phyloP scores from a whole-genome alignment of 768 basidiomycete species.

The Austroboletus festivus region DNA sequence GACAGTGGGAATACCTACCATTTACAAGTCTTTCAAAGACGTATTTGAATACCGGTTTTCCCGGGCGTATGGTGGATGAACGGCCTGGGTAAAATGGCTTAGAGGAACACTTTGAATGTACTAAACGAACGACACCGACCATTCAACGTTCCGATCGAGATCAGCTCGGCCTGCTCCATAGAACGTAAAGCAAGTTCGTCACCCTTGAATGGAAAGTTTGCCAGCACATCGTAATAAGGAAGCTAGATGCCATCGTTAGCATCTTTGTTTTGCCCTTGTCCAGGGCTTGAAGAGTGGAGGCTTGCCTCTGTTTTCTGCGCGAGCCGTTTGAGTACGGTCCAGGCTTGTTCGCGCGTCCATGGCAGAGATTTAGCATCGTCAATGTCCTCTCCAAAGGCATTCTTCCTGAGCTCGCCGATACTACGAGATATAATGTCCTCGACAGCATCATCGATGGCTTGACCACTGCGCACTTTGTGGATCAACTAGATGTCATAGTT shows the following conservation, averaged over 20 bases:
- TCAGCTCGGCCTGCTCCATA: constrained; percentile 88
- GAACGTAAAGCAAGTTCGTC: constrained; percentile 75
- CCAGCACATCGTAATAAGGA: constrained; percentile 76
- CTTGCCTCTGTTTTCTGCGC: constrained; percentile 62
- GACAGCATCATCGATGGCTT: constrained; percentile 72
- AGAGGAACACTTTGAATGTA: not conserved
- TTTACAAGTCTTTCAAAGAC: constrained; percentile 81
- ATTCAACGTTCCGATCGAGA: constrained; percentile 73
- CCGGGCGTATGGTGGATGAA: constrained; percentile 80
- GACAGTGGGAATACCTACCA: constrained; percentile 42
- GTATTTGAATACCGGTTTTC: constrained; percentile 84
- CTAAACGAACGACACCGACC: constrained; percentile 39
- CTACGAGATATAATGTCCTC: constrained; percentile 84
- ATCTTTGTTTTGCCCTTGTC: no score
- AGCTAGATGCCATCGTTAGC: no score
- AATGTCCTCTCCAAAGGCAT: constrained; percentile 87
- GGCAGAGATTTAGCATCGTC: constrained; percentile 81
- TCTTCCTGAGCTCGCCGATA: constrained; percentile 82
- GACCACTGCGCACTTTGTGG: constrained; percentile 78
- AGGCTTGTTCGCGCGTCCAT: constrained; percentile 88
- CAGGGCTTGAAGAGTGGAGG: constrained; percentile 17
- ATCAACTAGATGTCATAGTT: constrained; percentile 52
- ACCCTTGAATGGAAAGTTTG: constrained; percentile 90
- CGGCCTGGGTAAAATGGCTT: constrained; percentile 51
- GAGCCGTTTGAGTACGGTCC: constrained; percentile 75